These are phyloP conservation scores for Xylaria sp. DNA, from an alignment of 2,329 filamentous ascomycete genomes.

Conservation along the genomic window DNA sequence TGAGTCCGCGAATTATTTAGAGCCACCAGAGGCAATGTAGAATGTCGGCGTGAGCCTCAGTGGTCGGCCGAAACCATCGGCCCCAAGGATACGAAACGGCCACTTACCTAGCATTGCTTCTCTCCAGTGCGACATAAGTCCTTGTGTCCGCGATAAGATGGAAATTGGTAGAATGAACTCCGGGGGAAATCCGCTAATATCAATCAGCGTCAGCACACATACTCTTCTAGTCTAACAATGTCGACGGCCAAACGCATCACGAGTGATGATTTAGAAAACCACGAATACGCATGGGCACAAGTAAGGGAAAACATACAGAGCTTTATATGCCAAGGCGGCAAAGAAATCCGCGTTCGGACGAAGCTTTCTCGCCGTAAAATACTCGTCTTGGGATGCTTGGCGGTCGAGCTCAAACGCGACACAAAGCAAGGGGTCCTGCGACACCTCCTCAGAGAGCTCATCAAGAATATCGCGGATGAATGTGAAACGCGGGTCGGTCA, in stretches of 20 bases:
- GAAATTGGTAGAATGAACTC: conserved; percentile 32
- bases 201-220: conserved; percentile 3
- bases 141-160: conserved; percentile 28
- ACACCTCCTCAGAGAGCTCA: conserved; percentile 24
- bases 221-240: background rate
- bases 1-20: background rate
- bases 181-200: conserved; percentile 25
- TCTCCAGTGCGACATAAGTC: conserved; percentile 33
- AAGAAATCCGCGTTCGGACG: conserved; percentile 31
- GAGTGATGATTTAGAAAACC: no score
- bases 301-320: conserved; percentile 29
- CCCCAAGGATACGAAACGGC: conserved; percentile 11
- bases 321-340: conserved; percentile 30
- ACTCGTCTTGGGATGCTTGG: conserved; percentile 29
- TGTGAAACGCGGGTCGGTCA: conserved; percentile 30
- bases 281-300: no score
- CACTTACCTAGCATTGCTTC: no score
- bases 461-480: conserved; percentile 27
- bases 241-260: no score
- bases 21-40: no score
- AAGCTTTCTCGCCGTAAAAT: conserved; percentile 32
- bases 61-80: background rate
- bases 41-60: no score
- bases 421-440: conserved; percentile 26
- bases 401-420: conserved; percentile 29